phyloP scores from a whole-genome alignment of 1,284 basidiomycete genomes.

The Trichosporon sp. region DNA sequence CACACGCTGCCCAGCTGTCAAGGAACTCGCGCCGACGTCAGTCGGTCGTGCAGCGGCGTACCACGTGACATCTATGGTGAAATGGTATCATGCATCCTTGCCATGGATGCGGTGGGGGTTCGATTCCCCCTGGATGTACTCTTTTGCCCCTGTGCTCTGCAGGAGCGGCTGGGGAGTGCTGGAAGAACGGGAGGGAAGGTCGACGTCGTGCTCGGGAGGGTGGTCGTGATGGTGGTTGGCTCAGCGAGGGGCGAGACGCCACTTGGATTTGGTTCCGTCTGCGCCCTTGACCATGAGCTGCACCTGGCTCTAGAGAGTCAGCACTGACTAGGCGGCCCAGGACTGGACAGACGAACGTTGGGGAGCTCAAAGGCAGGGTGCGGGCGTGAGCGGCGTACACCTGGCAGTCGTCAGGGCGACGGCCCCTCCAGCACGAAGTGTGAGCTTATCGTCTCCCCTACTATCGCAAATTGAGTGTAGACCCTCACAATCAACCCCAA shows the following conservation, averaged over 20 bases:
- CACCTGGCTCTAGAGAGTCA: not conserved
- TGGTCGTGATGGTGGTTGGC: not conserved
- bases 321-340: too few species aligned
- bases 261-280: not conserved
- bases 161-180: not conserved
- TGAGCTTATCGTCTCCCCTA: not conserved
- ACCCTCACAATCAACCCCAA: too few species aligned
- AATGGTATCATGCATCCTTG: slow-evolving; percentile 6
- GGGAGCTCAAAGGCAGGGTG: not conserved
- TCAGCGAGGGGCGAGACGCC: not conserved
- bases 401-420: not conserved
- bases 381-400: not conserved
- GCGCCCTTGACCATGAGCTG: not conserved
- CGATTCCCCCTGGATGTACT: slow-evolving; percentile 6
- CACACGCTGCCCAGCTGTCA: not conserved
- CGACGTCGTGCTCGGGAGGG: not conserved
- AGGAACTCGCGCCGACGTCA: not conserved
- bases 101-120: slow-evolving; percentile 6
- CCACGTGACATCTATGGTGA: slow-evolving; percentile 4
- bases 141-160: not conserved
- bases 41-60: not conserved
- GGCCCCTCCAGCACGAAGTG: not conserved
- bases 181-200: not conserved
- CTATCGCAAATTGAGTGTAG: not conserved
- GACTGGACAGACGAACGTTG: too few species aligned